Conservation (phyloP, 2,329 filamentous ascomycete species). For the Zymoseptoria ardabiliae region DNA sequence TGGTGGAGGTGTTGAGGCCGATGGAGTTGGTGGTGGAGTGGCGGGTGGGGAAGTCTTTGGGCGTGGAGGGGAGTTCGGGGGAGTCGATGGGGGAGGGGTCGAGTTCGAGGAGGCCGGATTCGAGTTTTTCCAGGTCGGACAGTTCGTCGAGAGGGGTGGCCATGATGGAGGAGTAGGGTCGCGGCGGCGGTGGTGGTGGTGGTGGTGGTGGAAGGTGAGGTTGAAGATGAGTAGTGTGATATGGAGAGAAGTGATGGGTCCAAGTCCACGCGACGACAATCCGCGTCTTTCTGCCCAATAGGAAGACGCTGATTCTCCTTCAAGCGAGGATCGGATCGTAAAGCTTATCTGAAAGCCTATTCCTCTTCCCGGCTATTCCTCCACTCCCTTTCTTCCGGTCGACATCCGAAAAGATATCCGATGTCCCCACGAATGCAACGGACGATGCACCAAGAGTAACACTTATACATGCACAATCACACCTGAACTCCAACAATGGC, state of each 20-base stretch:
- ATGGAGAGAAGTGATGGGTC: background rate
- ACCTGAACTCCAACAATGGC: constrained; percentile 42
- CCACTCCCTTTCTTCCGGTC: background rate
- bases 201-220: background rate
- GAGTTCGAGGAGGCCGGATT: constrained; percentile 56
- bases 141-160: constrained; percentile 15
- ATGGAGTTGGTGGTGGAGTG: constrained; percentile 36
- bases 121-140: constrained; percentile 18
- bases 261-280: background rate
- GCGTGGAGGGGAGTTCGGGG: constrained; percentile 44
- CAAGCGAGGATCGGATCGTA: background rate
- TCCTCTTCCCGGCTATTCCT: background rate
- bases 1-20: constrained; percentile 59
- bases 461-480: constrained; percentile 41
- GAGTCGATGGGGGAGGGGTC: constrained; percentile 72
- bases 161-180: constrained; percentile 17
- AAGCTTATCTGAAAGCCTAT: background rate
- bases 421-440: background rate
- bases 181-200: background rate
- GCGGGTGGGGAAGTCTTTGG: constrained; percentile 49
- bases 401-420: background rate
- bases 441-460: background rate
- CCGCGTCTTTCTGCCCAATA: background rate
- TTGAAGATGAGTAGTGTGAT: no score
- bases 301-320: background rate